These are phyloP conservation scores for Willaertia magna DNA, from an alignment of 208 protist genomes.

Conservation along the genomic window DNA sequence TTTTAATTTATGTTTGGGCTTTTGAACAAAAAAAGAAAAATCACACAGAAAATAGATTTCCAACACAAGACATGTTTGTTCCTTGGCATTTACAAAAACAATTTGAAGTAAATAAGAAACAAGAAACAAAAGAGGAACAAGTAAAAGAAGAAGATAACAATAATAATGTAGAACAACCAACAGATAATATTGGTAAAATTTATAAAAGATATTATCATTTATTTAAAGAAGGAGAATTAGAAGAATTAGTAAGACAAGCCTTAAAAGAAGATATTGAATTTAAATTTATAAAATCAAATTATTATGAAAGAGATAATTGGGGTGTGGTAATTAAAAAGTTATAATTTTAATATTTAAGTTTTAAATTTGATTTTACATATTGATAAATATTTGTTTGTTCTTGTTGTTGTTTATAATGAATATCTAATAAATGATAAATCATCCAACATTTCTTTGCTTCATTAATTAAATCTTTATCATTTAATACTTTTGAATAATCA, in stretches of 20 bases:
- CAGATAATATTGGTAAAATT: not conserved
- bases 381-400: too few relatives aligned
- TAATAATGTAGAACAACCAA: not conserved
- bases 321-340: not conserved
- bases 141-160: not conserved
- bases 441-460: not conserved
- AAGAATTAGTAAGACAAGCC: not conserved
- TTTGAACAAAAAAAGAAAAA: constrained; percentile 12
- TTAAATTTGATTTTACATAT: too few relatives aligned
- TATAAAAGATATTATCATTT: constrained; percentile 20
- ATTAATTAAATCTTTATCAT: not conserved
- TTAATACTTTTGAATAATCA: not conserved
- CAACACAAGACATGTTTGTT: constrained; percentile 9
- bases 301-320: not conserved
- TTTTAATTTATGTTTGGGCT: constrained; percentile 18
- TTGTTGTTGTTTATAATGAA: too few relatives aligned
- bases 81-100: constrained; percentile 15
- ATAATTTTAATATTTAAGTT: not conserved
- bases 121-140: not conserved
- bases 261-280: not conserved
- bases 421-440: too few relatives aligned
- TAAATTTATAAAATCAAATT: not conserved
- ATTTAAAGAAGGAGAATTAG: constrained; percentile 17
- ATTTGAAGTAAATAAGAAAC: not conserved
- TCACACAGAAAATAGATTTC: not conserved